phyloP scores from a whole-genome alignment of 1,139 yeast species.

The Debaryomycetaceae sp. region DNA sequence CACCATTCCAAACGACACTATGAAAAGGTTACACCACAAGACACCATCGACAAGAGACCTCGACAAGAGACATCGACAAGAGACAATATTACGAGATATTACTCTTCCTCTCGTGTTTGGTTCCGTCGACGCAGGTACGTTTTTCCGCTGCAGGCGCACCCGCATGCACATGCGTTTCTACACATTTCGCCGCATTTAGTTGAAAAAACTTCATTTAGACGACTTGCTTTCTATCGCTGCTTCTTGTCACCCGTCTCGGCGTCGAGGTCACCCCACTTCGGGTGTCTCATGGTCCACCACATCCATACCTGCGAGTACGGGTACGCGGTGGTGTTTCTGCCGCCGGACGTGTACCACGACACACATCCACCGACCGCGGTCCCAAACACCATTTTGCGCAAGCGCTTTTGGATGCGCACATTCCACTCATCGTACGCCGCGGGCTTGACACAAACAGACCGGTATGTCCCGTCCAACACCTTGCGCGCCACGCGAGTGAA shows the following conservation, averaged over 20 bases:
- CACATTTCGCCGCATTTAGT: too few species aligned
- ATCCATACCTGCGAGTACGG: conserved; percentile 36
- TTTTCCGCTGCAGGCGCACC: too few species aligned
- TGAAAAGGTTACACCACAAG: too few species aligned
- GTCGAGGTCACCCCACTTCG: conserved; percentile 25
- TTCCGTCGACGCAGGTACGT: too few species aligned
- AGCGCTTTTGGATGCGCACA: conserved; percentile 22
- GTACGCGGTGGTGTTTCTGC: conserved; percentile 31
- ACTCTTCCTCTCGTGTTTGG: too few species aligned
- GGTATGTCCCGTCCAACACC: conserved; percentile 26
- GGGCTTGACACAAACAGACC: conserved; percentile 28
- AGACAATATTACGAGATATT: too few species aligned
- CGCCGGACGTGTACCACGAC: conserved; percentile 34
- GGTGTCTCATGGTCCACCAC: conserved; percentile 26
- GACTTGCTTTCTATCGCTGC: too few species aligned
- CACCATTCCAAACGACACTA: too few species aligned
- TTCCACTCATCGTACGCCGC: conserved; percentile 36
- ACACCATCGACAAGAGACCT: too few species aligned
- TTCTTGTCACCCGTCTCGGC: conserved; percentile 5
- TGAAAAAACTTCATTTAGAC: too few species aligned
- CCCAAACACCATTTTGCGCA: conserved; percentile 33
- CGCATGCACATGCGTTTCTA: too few species aligned
- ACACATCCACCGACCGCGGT: conserved; percentile 40
- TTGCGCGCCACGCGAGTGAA: conserved; percentile 21
- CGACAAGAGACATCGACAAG: too few species aligned